These are phyloP conservation scores for Pterulicium gracile DNA, from an alignment of 1,284 basidiomycete genomes.

Conservation along the genomic window DNA sequence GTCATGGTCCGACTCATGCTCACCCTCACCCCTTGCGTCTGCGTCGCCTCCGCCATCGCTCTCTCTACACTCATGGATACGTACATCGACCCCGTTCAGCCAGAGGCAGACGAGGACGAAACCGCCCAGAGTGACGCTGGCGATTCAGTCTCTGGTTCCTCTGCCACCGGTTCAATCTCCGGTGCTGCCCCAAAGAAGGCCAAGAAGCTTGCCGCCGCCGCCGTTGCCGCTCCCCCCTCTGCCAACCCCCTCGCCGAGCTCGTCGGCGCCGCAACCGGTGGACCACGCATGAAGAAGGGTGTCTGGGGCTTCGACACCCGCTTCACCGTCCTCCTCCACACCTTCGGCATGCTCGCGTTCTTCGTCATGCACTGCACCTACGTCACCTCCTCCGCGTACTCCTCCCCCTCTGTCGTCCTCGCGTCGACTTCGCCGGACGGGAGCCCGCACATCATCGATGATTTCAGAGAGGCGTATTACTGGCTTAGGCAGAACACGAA, in stretches of 20 bases:
- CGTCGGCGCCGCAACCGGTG: constrained; percentile 27
- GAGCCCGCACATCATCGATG: constrained; percentile 92
- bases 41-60: constrained; percentile 86
- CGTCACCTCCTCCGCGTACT: constrained; percentile 93
- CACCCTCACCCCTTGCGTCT: constrained; percentile 86
- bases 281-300: constrained; percentile 34
- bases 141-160: constrained; percentile 17
- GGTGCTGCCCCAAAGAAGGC: constrained; percentile 40
- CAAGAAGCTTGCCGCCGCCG: constrained; percentile 41
- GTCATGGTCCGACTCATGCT: constrained; percentile 99
- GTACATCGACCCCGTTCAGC: constrained; percentile 71
- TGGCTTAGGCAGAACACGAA: constrained; percentile 97
- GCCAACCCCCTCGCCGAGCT: constrained; percentile 27
- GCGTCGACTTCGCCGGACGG: constrained; percentile 79
- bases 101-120: constrained; percentile 30
- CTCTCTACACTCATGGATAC: constrained; percentile 84
- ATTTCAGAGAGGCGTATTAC: constrained; percentile 99
- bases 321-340: constrained; percentile 64
- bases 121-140: constrained; percentile 17
- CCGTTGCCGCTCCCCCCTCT: constrained; percentile 16
- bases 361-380: constrained; percentile 97
- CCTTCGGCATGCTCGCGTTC: constrained; percentile 74
- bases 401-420: constrained; percentile 95
- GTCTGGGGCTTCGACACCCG: constrained; percentile 85
- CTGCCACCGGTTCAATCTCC: constrained; percentile 17